phyloP scores from a whole-genome alignment of 2,329 filamentous ascomycete genomes.

The Thelonectria olida region DNA sequence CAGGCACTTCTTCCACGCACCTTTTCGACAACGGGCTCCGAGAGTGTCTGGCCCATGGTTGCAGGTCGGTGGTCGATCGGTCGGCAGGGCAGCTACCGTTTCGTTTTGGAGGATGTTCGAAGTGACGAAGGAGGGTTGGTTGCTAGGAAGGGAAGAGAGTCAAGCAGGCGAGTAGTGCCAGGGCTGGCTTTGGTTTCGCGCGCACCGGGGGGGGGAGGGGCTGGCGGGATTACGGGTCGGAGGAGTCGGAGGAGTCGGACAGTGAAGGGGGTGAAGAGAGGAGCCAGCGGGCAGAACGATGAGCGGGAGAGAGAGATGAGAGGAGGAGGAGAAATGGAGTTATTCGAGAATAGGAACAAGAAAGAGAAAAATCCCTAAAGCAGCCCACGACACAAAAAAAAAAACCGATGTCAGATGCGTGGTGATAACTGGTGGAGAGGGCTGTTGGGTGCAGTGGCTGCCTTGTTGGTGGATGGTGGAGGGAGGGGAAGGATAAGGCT shows the following conservation, averaged over 20 bases:
- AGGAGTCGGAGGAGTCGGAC: constrained; percentile 21
- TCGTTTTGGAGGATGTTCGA: constrained; percentile 23
- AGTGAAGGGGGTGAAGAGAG: not conserved
- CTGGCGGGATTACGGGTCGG: constrained; percentile 22
- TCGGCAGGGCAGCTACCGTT: constrained; percentile 39
- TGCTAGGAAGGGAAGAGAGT: constrained; percentile 20
- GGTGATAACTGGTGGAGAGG: not conserved
- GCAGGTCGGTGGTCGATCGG: constrained; percentile 30
- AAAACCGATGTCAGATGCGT: not conserved
- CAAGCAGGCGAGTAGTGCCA: constrained; percentile 21
- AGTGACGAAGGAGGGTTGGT: constrained; percentile 27
- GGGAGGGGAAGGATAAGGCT: constrained; percentile 13
- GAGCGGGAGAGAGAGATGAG: not conserved
- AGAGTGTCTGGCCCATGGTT: constrained; percentile 97
- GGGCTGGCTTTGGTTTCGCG: not conserved
- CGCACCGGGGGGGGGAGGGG: constrained; percentile 12
- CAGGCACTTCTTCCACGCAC: constrained; percentile 57
- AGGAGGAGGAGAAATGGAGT: not conserved
- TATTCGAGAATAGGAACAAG: not conserved
- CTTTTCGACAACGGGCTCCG: constrained; percentile 99
- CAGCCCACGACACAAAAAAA: not conserved
- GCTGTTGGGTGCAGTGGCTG: not conserved
- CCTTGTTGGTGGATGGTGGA: constrained; percentile 8
- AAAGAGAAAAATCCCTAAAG: not conserved
- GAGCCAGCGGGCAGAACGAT: not conserved